Evolutionary conservation across 441 rosid genomes (phyloP), one percentile per base, ranked within the genome.

Genomic region (Bocquillonia castaneifolia): DNA sequence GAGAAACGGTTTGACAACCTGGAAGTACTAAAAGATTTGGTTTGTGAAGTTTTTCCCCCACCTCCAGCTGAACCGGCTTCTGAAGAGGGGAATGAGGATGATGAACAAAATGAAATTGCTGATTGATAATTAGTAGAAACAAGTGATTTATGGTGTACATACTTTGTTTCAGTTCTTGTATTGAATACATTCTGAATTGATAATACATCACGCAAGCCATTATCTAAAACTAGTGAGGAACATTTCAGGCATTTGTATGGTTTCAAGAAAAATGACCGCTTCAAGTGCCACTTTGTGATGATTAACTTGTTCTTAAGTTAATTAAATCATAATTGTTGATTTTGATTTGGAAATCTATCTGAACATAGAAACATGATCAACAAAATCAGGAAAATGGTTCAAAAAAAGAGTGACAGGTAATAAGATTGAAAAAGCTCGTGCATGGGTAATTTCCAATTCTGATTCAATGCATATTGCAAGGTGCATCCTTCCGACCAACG

Each of bases 1-100:
- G 85, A 81, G 5, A 8, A 18, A 10, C 84, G 87, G 2, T 71
- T 78, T 18, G 76, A 74, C 14, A 76, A 58, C 72, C 68, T 79
- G 47, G 70, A 81, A 64, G 77, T 80, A 66, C 59, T 85, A 3
- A 47, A 69, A 10, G 72, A 76, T 59, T 17, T 77, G 71, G 82
- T 79, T 61, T 31, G 32, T 2, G 63, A 68, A 37, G 63, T 74
- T 51, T 69, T 79, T 56, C 85, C 80, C 4, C 78, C 71, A 23
- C 74, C 70, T 53, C 75, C 79, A 59, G 54, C 48, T 15, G 56
- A 68, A 47, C 55, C 57, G 13, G 51, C 20, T 10, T 31, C 71
- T 0, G 66, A 66, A 63, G 70, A 60, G 58, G 81, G 12, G 14
- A 39, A 52, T n/a, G 57, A 9, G 20, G 64, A 44, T n/a, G 54